Conservation (phyloP, 768 basidiomycete species). For the Termitomyces sp. region DNA sequence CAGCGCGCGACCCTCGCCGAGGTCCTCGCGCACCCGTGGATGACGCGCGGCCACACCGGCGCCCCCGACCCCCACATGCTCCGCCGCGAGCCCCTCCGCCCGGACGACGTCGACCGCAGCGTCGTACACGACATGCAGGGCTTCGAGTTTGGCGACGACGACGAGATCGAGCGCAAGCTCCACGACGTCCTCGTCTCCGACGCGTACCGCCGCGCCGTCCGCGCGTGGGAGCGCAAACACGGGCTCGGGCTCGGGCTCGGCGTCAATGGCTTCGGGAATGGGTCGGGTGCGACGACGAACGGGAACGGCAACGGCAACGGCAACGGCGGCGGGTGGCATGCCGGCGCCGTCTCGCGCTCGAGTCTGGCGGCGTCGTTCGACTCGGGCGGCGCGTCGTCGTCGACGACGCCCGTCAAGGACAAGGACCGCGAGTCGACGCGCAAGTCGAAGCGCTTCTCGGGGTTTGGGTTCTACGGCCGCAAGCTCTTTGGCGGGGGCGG, state of each 20-base stretch:
- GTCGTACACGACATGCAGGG: constrained; percentile 92
- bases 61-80: constrained; percentile 83
- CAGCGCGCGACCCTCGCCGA: constrained; percentile 80
- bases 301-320: too few species aligned
- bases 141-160: constrained; percentile 91
- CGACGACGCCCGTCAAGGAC: background rate
- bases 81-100: constrained; percentile 81
- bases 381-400: background rate
- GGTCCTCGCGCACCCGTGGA: constrained; percentile 87
- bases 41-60: constrained; percentile 79
- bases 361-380: constrained; percentile 62
- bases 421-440: constrained; percentile 31
- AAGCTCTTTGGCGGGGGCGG: constrained; percentile 64
- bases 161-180: constrained; percentile 77
- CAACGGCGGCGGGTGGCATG: too few species aligned
- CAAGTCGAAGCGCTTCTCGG: constrained; percentile 83
- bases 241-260: constrained; percentile 16
- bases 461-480: constrained; percentile 89
- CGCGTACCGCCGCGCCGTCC: constrained; percentile 64
- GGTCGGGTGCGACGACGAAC: too few species aligned
- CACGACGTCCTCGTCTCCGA: constrained; percentile 73
- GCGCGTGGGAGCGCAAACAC: constrained; percentile 74
- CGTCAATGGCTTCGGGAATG: too few species aligned
- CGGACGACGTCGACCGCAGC: constrained; percentile 82
- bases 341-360: constrained; percentile 57